Conservation (phyloP, 2,329 filamentous ascomycete species). For the Trichophaea hybrida region DNA sequence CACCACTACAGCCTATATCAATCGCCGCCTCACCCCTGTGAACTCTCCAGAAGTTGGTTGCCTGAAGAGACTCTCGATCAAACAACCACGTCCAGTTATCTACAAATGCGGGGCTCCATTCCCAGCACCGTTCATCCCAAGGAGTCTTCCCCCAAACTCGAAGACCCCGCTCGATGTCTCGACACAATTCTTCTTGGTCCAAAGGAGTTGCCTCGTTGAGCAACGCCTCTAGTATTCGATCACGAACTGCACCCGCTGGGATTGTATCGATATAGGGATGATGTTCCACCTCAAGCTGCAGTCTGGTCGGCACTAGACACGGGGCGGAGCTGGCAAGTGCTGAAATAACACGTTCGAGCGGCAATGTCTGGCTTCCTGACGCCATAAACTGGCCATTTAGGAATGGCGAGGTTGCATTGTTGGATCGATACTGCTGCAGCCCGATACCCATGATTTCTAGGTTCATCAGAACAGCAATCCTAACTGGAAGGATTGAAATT, state of each 20-base stretch:
- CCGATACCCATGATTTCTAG: conserved; percentile 9
- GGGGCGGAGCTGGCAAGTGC: conserved; percentile 3
- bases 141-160: conserved; percentile 12
- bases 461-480: conserved; percentile 7
- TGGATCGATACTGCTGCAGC: conserved; percentile 2
- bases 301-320: conserved; percentile 10
- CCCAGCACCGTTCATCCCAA: conserved; percentile 15
- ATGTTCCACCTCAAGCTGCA: conserved; percentile 12
- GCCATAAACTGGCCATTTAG: conserved; percentile 1
- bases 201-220: conserved; percentile 5
- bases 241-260: conserved; percentile 11
- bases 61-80: conserved; percentile 8
- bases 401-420: conserved; percentile 14
- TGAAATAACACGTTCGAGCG: neutral
- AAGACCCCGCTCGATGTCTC: conserved; percentile 10
- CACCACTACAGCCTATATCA: neutral
- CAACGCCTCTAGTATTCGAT: conserved; percentile 12
- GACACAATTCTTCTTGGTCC: conserved; percentile 16
- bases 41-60: conserved; percentile 20
- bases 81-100: conserved; percentile 20
- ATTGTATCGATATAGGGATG: conserved; percentile 20
- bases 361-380: neutral
- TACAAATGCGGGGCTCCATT: conserved; percentile 14
- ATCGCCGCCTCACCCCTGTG: conserved; percentile 13
- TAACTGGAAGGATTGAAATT: conserved; percentile 4